phyloP scores from a whole-genome alignment of 148 eudicot genomes.

The Arbutus unedo region DNA sequence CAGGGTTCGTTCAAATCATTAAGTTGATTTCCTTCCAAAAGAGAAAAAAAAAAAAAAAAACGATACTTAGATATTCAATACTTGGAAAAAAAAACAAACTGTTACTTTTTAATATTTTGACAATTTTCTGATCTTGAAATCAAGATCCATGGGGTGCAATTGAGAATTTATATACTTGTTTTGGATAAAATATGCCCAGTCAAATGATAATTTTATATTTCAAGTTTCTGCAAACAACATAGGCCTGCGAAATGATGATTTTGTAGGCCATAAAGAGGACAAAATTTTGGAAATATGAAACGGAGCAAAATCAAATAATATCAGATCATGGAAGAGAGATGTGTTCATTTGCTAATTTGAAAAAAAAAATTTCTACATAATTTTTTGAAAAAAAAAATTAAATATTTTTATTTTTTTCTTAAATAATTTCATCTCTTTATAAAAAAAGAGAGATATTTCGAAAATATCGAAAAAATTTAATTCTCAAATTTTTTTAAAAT shows the following conservation, averaged over 20 bases:
- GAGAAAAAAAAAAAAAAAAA: background rate
- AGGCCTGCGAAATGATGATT: background rate
- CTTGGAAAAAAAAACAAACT: background rate
- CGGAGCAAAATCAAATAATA: background rate
- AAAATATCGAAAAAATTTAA: too few species aligned
- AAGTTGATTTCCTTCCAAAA: background rate
- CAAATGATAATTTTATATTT: too few species aligned
- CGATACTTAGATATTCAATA: background rate
- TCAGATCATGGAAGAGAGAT: background rate
- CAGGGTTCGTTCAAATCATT: background rate
- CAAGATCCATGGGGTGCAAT: background rate
- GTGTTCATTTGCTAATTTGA: too few species aligned
- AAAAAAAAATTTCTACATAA: too few species aligned
- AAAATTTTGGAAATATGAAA: background rate
- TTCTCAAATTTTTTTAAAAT: too few species aligned
- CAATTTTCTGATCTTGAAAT: background rate
- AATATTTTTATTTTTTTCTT: too few species aligned
- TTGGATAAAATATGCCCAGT: background rate
- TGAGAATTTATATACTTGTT: background rate
- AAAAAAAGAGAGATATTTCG: too few species aligned
- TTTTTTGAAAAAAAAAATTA: too few species aligned
- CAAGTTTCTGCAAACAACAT: background rate
- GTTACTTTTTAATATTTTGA: background rate
- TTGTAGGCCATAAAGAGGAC: background rate
- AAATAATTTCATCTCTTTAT: too few species aligned